Evolutionary conservation across 345 rosid species (phyloP).

Genomic region (Turnera subulata): DNA sequence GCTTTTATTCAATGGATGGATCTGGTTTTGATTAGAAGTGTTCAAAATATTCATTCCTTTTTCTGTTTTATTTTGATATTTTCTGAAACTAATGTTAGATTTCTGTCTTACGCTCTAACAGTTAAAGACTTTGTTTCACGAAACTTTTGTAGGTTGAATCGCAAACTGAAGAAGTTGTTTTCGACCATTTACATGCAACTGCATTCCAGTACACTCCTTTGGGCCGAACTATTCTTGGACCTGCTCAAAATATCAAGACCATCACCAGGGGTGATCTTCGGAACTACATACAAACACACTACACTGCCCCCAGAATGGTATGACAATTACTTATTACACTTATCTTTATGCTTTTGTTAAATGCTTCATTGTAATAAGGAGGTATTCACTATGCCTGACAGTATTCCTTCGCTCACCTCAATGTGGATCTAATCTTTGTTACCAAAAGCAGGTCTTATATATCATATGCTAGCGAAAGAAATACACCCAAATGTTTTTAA

Average conservation of each 20-base stretch:
- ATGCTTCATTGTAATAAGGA: too few species aligned
- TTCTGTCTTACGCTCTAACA: neutral
- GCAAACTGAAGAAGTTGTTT: conserved; percentile 92
- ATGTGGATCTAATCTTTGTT: too few species aligned
- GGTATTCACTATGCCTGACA: too few species aligned
- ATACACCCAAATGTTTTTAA: too few species aligned
- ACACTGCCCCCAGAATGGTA: conserved; percentile 99
- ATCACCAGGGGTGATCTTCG: conserved; percentile 76
- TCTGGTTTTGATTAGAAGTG: too few species aligned
- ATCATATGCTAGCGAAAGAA: too few species aligned
- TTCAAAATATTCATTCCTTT: too few species aligned
- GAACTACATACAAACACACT: conserved; percentile 83
- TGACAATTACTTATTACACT: neutral
- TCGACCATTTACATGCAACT: conserved; percentile 95
- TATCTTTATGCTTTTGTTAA: neutral
- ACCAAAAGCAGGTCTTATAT: too few species aligned
- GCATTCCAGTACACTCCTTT: conserved; percentile 91
- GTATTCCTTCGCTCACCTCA: too few species aligned
- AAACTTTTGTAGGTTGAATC: conserved; percentile 63
- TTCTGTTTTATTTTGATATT: too few species aligned
- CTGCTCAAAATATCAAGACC: conserved; percentile 74
- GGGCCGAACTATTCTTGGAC: conserved; percentile 93
- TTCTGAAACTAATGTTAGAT: too few species aligned
- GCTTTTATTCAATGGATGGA: too few species aligned
- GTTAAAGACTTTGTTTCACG: neutral